These are phyloP conservation scores for Hevea brasiliensis DNA, from an alignment of 345 rosid species.

Conservation along the genomic window DNA sequence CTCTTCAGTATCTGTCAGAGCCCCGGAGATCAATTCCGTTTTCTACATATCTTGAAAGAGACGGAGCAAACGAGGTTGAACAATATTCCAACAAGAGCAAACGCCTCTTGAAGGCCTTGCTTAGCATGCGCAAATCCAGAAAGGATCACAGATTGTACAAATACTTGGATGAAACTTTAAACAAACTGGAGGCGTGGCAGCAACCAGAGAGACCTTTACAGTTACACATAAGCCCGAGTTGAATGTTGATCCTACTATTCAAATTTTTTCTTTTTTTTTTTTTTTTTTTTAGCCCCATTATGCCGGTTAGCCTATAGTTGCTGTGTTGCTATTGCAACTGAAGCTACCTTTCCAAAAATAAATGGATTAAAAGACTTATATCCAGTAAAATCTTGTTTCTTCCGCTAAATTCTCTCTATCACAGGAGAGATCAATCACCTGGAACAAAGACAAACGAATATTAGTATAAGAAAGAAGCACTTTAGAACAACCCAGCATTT, in stretches of 20 bases:
- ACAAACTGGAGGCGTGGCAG: constrained; percentile 14
- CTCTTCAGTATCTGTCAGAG: constrained; percentile 46
- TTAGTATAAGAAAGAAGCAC: background rate
- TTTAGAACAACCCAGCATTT: background rate
- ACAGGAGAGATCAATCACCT: constrained; percentile 1
- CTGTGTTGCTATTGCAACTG: background rate
- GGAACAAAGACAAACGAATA: background rate
- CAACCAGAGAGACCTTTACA: background rate
- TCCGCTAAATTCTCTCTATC: background rate
- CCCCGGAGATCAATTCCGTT: constrained; percentile 48
- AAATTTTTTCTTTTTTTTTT: background rate
- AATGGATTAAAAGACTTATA: background rate
- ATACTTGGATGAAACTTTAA: constrained; percentile 38
- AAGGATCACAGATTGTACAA: constrained; percentile 33
- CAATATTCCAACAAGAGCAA: constrained; percentile 49
- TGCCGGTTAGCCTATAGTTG: background rate
- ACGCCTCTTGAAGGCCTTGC: constrained; percentile 62
- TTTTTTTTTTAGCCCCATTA: background rate
- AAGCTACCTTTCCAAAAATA: background rate
- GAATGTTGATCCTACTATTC: background rate
- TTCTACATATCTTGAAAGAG: constrained; percentile 35
- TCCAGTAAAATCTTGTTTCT: background rate
- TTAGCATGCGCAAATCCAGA: constrained; percentile 60
- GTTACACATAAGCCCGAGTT: too few species aligned
- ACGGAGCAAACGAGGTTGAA: constrained; percentile 34